Conservation (phyloP, 352 stramenopile species). For the Globisporangium sylvaticum region DNA sequence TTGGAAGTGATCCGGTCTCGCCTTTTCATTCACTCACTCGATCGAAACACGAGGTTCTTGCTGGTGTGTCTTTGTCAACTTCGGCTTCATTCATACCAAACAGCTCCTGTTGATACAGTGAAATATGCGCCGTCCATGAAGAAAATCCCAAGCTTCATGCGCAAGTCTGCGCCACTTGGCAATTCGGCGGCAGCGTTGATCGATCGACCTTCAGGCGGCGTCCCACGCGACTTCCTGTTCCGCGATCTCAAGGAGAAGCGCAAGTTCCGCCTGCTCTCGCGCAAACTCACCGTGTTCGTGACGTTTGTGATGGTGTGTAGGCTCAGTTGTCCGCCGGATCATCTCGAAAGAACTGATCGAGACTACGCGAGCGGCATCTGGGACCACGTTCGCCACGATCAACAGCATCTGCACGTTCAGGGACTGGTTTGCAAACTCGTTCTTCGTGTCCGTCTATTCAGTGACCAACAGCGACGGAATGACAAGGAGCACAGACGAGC, state of each 20-base stretch:
- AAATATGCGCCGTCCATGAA: slow-evolving; percentile 16
- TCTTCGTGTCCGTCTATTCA: slow-evolving; percentile 45
- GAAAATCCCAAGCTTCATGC: slow-evolving; percentile 14
- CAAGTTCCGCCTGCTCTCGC: slow-evolving; percentile 58
- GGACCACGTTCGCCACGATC: slow-evolving; percentile 38
- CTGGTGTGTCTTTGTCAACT: too few relatives aligned
- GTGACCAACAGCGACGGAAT: slow-evolving; percentile 26
- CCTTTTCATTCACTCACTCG: background rate
- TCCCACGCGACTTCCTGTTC: slow-evolving; percentile 52
- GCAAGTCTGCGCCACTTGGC: background rate
- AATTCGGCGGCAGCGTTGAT: background rate
- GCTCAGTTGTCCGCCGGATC: slow-evolving; percentile 49
- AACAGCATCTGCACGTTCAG: slow-evolving; percentile 38
- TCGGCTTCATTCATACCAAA: too few relatives aligned
- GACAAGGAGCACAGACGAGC: slow-evolving; percentile 15
- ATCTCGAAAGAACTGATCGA: slow-evolving; percentile 51
- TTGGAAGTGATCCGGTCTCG: background rate
- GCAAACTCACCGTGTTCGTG: slow-evolving; percentile 63
- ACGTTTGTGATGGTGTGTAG: slow-evolving; percentile 48
- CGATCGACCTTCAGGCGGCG: slow-evolving; percentile 10
- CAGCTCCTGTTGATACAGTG: background rate
- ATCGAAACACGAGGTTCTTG: background rate
- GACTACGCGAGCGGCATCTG: slow-evolving; percentile 30
- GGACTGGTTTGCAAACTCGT: slow-evolving; percentile 64
- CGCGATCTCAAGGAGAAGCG: slow-evolving; percentile 66